phyloP scores from a whole-genome alignment of 257 asterid species.

The Perilla frutescens region DNA sequence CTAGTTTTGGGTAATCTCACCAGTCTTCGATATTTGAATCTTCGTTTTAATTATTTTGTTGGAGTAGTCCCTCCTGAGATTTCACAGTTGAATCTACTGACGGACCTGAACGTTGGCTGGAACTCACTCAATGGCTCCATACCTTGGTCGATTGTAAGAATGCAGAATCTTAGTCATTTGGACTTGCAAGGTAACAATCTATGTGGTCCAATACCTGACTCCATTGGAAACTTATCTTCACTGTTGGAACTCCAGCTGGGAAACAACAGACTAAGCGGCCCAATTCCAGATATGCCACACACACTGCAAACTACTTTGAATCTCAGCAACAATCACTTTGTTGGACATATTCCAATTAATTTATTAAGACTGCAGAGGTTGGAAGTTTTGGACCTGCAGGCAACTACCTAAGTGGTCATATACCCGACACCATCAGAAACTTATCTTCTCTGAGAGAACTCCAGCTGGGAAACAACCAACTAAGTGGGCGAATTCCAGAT shows the following conservation, averaged over 20 bases:
- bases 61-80: conserved; percentile 64
- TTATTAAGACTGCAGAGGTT: conserved; percentile 43
- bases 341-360: conserved; percentile 50
- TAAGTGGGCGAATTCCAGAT: conserved; percentile 55
- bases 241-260: conserved; percentile 84
- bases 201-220: too few species aligned
- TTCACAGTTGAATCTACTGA: conserved; percentile 45
- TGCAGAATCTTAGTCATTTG: conserved; percentile 54
- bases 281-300: conserved; percentile 56
- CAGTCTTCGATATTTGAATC: conserved; percentile 64
- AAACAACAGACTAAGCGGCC: conserved; percentile 59
- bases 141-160: conserved; percentile 53
- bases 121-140: conserved; percentile 61
- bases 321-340: conserved; percentile 69
- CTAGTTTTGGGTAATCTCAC: conserved; percentile 46
- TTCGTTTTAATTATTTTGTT: conserved; percentile 56
- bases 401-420: conserved; percentile 57
- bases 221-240: conserved; percentile 18
- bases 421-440: conserved; percentile 56
- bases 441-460: conserved; percentile 52
- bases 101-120: conserved; percentile 60
- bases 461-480: conserved; percentile 74
- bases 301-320: conserved; percentile 66
- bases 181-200: conserved; percentile 39
- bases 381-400: conserved; percentile 72